A percentile compares a stretch with the other conserved stretches of the same genome.
phyloP scores from a whole-genome alignment of 768 basidiomycete genomes.

The Phaffia australis region DNA sequence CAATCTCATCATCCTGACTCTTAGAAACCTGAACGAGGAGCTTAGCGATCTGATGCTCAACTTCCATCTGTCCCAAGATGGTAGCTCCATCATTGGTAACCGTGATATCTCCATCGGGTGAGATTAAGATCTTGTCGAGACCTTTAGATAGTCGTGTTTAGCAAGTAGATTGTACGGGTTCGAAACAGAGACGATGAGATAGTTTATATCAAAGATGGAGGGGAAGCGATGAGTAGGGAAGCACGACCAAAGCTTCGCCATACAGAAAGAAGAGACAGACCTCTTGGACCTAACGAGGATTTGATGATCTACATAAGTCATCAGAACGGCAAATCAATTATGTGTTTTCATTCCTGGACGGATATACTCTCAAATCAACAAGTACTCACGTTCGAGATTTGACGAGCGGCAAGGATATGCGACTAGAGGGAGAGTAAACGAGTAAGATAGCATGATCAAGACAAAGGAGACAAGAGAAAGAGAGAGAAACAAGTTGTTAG shows the following conservation, averaged over 20 bases:
- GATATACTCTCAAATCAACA: not conserved
- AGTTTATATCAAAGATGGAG: not conserved
- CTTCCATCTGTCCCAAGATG: constrained; percentile 96
- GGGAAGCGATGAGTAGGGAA: not conserved
- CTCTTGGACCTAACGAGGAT: constrained; percentile 89
- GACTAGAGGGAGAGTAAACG: constrained; percentile 44
- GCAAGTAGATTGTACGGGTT: not conserved
- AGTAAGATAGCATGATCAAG: not conserved
- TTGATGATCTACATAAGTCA: constrained; percentile 56
- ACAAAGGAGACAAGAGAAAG: not conserved
- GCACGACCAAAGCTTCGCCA: not conserved
- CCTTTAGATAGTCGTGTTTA: constrained; percentile 44
- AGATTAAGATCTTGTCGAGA: constrained; percentile 47
- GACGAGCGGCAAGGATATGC: constrained; percentile 85
- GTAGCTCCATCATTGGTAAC: constrained; percentile 99
- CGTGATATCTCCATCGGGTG: constrained; percentile 92
- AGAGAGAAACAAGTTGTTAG: not conserved
- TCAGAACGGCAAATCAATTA: not conserved
- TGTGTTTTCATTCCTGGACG: not conserved
- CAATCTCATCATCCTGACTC: constrained; percentile 99
- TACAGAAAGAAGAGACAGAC: constrained; percentile 40
- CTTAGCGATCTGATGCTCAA: constrained; percentile 98
- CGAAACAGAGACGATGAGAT: not conserved
- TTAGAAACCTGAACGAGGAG: constrained; percentile 91
- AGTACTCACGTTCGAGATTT: constrained; percentile 24